A percentile compares a stretch with the other conserved stretches of the same genome.
Conservation (phyloP, 352 stramenopile species). For the Globisporangium ultimum region DNA sequence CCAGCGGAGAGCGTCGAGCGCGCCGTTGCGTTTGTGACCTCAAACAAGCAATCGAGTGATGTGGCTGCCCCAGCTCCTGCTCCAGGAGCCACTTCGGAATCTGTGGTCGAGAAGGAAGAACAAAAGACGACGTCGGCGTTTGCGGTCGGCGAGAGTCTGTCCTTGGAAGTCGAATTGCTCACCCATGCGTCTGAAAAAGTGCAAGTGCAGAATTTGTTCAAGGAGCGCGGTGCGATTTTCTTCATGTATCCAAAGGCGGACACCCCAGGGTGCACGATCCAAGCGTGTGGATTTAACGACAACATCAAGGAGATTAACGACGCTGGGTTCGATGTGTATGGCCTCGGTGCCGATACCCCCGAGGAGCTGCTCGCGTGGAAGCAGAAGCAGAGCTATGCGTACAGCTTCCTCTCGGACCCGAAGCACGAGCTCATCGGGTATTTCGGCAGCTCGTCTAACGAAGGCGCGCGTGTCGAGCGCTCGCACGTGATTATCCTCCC, state of each 20-base stretch:
- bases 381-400: constrained; percentile 73
- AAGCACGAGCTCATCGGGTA: constrained; percentile 72
- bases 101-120: constrained; percentile 1
- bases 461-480: constrained; percentile 60
- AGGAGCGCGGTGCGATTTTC: constrained; percentile 76
- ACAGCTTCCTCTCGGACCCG: constrained; percentile 78
- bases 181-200: constrained; percentile 59
- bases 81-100: not conserved
- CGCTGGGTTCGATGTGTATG: constrained; percentile 79
- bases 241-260: constrained; percentile 89
- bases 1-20: constrained; percentile 71
- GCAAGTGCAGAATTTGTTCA: constrained; percentile 67
- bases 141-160: constrained; percentile 40
- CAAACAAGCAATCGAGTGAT: constrained; percentile 29
- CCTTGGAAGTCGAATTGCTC: constrained; percentile 63
- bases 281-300: constrained; percentile 85
- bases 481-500: constrained; percentile 83
- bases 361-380: constrained; percentile 75
- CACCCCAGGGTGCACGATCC: constrained; percentile 78
- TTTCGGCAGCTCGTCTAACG: constrained; percentile 74
- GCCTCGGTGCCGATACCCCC: constrained; percentile 67
- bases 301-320: constrained; percentile 71
- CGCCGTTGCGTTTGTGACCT: constrained; percentile 65
- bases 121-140: constrained; percentile 27
- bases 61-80: not conserved